phyloP scores from a whole-genome alignment of 192 early-diverging fungal genomes.

The Coemansia sp. region DNA sequence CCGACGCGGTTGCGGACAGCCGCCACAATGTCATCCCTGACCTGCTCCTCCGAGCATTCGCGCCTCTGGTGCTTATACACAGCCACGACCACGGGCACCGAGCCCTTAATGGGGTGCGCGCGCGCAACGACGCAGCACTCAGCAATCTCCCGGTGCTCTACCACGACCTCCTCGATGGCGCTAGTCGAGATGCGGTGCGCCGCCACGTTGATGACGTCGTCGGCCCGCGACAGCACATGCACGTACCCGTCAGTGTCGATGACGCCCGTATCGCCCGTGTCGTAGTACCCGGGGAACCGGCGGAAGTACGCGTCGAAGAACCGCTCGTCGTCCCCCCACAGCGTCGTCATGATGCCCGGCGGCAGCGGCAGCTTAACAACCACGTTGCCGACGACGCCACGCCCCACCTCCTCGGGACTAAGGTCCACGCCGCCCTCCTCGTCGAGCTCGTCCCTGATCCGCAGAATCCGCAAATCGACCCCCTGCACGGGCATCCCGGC shows the following conservation, averaged over 20 bases:
- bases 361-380: slow-evolving; percentile 77
- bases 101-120: slow-evolving; percentile 66
- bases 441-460: slow-evolving; percentile 55
- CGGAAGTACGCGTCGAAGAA: slow-evolving; percentile 73
- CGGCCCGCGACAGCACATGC: slow-evolving; percentile 68
- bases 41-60: slow-evolving; percentile 7
- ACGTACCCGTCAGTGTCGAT: slow-evolving; percentile 76
- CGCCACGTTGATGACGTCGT: slow-evolving; percentile 82
- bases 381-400: slow-evolving; percentile 71
- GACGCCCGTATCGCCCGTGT: slow-evolving; percentile 81
- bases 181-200: slow-evolving; percentile 70
- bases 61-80: slow-evolving; percentile 30
- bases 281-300: slow-evolving; percentile 77
- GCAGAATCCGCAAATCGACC: slow-evolving; percentile 66
- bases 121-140: slow-evolving; percentile 72
- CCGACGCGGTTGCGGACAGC: background rate
- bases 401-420: slow-evolving; percentile 42
- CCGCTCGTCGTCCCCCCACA: slow-evolving; percentile 79
- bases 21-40: background rate
- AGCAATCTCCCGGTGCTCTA: slow-evolving; percentile 60
- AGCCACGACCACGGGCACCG: slow-evolving; percentile 57
- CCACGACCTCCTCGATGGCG: slow-evolving; percentile 73
- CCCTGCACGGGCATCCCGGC: slow-evolving; percentile 79
- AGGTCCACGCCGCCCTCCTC: slow-evolving; percentile 33
- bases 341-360: slow-evolving; percentile 70